Evolutionary conservation across 768 basidiomycete genomes (phyloP).

Genomic region (Pisolithus marmoratus): DNA sequence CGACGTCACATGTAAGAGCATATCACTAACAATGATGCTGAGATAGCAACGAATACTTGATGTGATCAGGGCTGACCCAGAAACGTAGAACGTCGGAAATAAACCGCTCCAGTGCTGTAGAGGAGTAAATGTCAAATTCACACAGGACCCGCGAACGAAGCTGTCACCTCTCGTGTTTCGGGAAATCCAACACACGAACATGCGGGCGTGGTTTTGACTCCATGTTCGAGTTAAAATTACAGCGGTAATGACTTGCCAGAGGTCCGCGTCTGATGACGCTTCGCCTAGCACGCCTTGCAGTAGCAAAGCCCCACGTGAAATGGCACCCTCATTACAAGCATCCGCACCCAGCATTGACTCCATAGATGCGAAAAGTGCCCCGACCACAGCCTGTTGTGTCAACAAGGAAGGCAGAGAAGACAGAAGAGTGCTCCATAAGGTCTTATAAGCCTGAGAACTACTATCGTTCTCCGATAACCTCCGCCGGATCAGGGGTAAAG

Average conservation of each 20-base stretch:
- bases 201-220: conserved; percentile 50
- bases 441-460: conserved; percentile 34
- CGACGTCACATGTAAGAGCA: background rate
- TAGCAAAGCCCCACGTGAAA: conserved; percentile 51
- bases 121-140: conserved; percentile 6
- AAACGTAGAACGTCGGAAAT: conserved; percentile 46
- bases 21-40: conserved; percentile 64
- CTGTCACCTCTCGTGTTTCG: conserved; percentile 32
- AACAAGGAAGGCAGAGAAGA: conserved; percentile 44
- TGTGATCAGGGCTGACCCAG: conserved; percentile 75
- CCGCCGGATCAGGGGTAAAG: conserved; percentile 43
- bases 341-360: conserved; percentile 28
- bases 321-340: conserved; percentile 31
- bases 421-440: conserved; percentile 45
- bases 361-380: conserved; percentile 53
- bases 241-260: conserved; percentile 44
- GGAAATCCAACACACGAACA: conserved; percentile 68
- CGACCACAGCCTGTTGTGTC: conserved; percentile 51
- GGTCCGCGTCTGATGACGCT: conserved; percentile 36
- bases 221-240: conserved; percentile 55
- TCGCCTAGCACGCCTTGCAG: conserved; percentile 51
- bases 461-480: conserved; percentile 25
- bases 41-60: conserved; percentile 72
- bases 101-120: conserved; percentile 39
- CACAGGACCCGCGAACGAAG: conserved; percentile 8